phyloP scores from a whole-genome alignment of 2,329 filamentous ascomycete genomes.

The Fonsecaea multimorphosa region DNA sequence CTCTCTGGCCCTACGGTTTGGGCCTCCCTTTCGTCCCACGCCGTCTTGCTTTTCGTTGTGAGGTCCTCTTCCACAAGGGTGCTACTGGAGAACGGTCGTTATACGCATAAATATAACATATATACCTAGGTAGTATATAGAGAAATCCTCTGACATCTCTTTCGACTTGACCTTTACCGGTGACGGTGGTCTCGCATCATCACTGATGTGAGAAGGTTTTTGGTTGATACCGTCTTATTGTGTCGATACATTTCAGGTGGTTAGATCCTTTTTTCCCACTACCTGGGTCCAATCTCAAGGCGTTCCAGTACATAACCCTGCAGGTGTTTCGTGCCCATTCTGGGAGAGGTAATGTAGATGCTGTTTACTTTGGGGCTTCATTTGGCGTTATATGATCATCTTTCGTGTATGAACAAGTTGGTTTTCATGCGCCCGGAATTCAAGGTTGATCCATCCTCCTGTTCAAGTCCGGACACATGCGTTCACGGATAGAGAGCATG shows the following conservation, averaged over 20 bases:
- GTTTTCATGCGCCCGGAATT: not conserved
- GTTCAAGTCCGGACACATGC: conserved; percentile 6
- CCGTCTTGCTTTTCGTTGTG: too few relatives aligned
- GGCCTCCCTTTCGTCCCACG: too few relatives aligned
- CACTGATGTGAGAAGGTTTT: not conserved
- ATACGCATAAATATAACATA: too few relatives aligned
- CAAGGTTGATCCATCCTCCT: conserved; percentile 24
- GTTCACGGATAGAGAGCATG: not conserved
- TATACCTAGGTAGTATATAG: too few relatives aligned
- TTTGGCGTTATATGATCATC: not conserved
- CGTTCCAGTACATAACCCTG: not conserved
- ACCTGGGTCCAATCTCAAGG: not conserved
- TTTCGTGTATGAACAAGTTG: not conserved
- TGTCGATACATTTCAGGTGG: not conserved
- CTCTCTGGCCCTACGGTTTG: too few relatives aligned
- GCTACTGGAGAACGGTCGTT: too few relatives aligned
- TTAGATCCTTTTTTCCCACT: not conserved
- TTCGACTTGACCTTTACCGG: too few relatives aligned
- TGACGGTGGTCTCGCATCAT: not conserved
- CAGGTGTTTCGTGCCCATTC: not conserved
- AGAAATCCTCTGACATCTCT: too few relatives aligned
- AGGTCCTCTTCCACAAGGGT: too few relatives aligned
- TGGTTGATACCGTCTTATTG: not conserved
- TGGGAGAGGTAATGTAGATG: not conserved
- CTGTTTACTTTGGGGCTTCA: not conserved